Evolutionary conservation across 2,329 filamentous ascomycete species (phyloP).

Genomic region (Ampelomyces quisqualis): DNA sequence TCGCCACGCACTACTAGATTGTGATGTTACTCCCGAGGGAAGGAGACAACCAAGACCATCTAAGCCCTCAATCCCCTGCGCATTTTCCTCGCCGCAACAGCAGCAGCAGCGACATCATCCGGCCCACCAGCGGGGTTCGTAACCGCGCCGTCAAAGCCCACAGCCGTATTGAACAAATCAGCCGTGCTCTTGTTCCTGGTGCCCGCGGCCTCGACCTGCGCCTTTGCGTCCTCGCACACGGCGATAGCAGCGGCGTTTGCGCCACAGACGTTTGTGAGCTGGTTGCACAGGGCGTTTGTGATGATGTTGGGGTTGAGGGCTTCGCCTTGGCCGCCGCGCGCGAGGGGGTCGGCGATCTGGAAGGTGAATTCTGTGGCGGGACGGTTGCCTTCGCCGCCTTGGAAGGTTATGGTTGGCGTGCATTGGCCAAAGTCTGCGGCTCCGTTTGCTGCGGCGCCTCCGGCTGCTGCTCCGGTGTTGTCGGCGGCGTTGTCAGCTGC

Average conservation of each 20-base stretch:
- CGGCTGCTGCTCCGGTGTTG: constrained; percentile 13
- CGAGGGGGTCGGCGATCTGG: constrained; percentile 63
- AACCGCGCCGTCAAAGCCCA: constrained; percentile 43
- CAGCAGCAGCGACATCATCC: constrained; percentile 19
- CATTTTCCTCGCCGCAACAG: constrained; percentile 21
- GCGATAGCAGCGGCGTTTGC: constrained; percentile 62
- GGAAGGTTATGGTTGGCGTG: constrained; percentile 60
- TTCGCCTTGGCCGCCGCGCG: constrained; percentile 64
- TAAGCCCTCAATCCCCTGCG: constrained; percentile 23
- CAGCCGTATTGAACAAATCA: constrained; percentile 44
- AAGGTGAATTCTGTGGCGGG: constrained; percentile 64
- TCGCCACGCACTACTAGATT: no score
- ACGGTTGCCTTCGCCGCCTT: constrained; percentile 55
- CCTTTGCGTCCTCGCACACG: constrained; percentile 56
- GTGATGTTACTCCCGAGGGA: no score
- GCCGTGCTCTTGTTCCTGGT: constrained; percentile 46
- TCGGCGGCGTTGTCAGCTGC: constrained; percentile 8
- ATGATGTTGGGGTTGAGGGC: constrained; percentile 73
- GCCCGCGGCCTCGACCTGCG: constrained; percentile 51
- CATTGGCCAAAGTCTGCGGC: constrained; percentile 42
- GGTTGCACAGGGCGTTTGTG: constrained; percentile 70
- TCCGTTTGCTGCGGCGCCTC: constrained; percentile 12
- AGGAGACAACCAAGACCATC: background rate
- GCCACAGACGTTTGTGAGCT: constrained; percentile 65
- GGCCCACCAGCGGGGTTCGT: constrained; percentile 36